Base-by-base conservation (phyloP, 2,329 filamentous ascomycete genomes). In the Knufia fluminis region DNA sequence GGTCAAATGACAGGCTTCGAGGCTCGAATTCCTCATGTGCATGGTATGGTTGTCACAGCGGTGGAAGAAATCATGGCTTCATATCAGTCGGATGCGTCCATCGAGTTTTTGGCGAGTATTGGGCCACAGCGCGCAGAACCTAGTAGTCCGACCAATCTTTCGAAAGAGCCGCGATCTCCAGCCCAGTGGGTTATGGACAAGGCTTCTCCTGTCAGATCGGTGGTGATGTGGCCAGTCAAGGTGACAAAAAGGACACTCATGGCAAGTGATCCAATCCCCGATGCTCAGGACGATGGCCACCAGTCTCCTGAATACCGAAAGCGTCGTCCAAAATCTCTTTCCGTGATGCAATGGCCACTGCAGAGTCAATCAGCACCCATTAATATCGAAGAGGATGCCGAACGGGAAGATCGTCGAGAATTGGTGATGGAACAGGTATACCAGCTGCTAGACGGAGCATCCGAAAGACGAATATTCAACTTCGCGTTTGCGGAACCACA, bases 191-290 rank as follows among this genome's bases (percentile, higher is more conserved):
- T 33, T 32, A 26, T 14, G 17, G 42, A 46, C 4, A 46, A 46
- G n/a, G 33, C 24, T 19, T 46, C 42, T 14, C 42, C 42, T 2
- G 19, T 46, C 42, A 46, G 33, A 14, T 33, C 42, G 3, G 42
- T 24, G 2, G 42, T 33, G 4, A 46, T 46, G 42, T 46, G 42
- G 42, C 42, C 42, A 17, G 2, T 46, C 10, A 46, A 46, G 19
- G 17, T 20, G 31, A 46, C 42, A 12, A 33, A 35, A 19, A 33
- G 22, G 19, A 46, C 42, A 12, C 22, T 46, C n/a, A 9, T 26
- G 19, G 12, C 17, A 24, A 12, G 9, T 22, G 39, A 42, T 4
- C 22, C 39, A 8, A 9, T 20, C 12, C 12, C 39, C 4, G 7
- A 10, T 8, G 14, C 14, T 4, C 14, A 6, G 7, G 14, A 38